Evolutionary conservation across 257 asterid genomes (phyloP), one percentile per base, ranked within the genome.

Genomic region (Solanum virginianum): DNA sequence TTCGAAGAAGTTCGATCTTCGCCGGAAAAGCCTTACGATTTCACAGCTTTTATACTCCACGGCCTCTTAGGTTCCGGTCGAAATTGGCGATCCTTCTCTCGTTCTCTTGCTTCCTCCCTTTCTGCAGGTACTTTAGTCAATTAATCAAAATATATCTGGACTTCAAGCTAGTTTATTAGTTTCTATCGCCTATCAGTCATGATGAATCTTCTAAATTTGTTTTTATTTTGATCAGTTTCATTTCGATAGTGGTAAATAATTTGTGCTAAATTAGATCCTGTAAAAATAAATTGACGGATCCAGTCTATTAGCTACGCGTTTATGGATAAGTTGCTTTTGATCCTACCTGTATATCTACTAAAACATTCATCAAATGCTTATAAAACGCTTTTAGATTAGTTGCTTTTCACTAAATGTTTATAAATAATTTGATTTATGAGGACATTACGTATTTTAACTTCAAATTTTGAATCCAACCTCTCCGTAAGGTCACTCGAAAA

Each of bases 61-160:
- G 98, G 99, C 80, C 96, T 97, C 86, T 92, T 94, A 75, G 98
- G 98, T 65, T 95, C 99, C 72, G 93, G 92, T 53, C 97, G 98
- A 53, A 97, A 95, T 88, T 97, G 99, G 99, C 96, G 97, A 65
- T 93, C 98, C 81, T 95, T 94, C 89, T 90, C 98, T 59, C 94
- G 97, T 70, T 88, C 94, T 22, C 97, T 95, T 47, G 93, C 89
- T 36, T 88, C 97, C 79, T 88, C 91, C 66, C 95, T 95, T 72
- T 57, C 92, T 22, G 88, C 97, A 26, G 91, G 96, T 89, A 71
- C 84, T 60, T 74, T 14, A 32, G 22, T 51, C 3, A 26, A 24
- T 77, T 29, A 51, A 51, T 32, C 14, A 32, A 54, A 15, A n/a
- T 68, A 32, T 36, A 2, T 8, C 7, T 32, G 12, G 13, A 68